Conservation (phyloP, 371 early-diverging fungal species). For the Mortierella sp. region DNA sequence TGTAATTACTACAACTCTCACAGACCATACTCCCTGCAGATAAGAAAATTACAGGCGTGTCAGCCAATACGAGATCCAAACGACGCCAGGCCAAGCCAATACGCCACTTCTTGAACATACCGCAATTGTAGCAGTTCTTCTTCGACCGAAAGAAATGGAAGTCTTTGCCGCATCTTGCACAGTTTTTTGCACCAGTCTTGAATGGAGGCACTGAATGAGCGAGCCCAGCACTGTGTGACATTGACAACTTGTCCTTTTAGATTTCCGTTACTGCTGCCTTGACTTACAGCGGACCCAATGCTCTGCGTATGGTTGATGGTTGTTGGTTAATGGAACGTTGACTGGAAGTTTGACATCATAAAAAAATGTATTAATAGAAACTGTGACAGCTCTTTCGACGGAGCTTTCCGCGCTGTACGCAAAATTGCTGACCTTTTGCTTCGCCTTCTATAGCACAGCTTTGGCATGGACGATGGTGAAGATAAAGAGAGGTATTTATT, state of each 20-base stretch:
- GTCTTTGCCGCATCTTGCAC: constrained; percentile 50
- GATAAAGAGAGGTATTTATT: too few relatives aligned
- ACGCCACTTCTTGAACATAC: constrained; percentile 18
- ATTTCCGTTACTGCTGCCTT: not conserved
- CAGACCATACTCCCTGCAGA: constrained; percentile 41
- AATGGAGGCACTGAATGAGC: constrained; percentile 43
- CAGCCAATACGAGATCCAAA: too few relatives aligned
- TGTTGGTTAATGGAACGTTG: not conserved
- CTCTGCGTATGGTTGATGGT: constrained; percentile 1
- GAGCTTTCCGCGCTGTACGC: too few relatives aligned
- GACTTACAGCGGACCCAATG: not conserved
- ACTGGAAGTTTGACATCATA: too few relatives aligned
- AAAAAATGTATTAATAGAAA: too few relatives aligned
- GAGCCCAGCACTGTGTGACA: constrained; percentile 25
- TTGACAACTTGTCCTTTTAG: not conserved
- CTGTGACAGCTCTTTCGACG: too few relatives aligned
- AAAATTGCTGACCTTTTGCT: too few relatives aligned
- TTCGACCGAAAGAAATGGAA: constrained; percentile 47
- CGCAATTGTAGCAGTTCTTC: constrained; percentile 48
- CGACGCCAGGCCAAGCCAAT: too few relatives aligned
- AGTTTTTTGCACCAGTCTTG: constrained; percentile 36
- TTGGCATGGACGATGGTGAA: too few relatives aligned
- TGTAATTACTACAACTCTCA: constrained; percentile 36
- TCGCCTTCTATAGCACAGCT: too few relatives aligned
- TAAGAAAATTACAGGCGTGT: not conserved